Base-by-base conservation (phyloP, 2,329 filamentous ascomycete genomes). In the Annulohypoxylon truncatum region DNA sequence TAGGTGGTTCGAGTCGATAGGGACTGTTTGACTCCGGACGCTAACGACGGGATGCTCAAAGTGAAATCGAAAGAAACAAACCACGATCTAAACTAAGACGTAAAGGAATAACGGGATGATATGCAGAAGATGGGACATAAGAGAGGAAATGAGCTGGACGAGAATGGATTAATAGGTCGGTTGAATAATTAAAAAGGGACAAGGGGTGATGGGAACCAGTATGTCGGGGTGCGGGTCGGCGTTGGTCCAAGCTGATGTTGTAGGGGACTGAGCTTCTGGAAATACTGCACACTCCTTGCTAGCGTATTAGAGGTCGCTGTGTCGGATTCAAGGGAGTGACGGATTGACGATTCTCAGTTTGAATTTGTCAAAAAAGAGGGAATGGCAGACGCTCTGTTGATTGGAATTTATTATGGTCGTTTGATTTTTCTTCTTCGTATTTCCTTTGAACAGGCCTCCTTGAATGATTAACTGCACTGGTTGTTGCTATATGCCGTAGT, bases 151-250 rank as follows among this genome's bases (percentile, higher is more conserved):
- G 61, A 71, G 66, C 47, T 71, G 68, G 66, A 64, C 65, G 48
- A 63, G 57, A 71, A 61, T 67, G 64, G 70, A 68, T 74, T 73
- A 74, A 67, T 71, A 70, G 69, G 71, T 72, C 73, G 69, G 65
- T 73, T 73, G 69, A 72, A 71, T 70, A 71, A 69, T 70, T 68
- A 68, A 71, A 68, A 76, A 71, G 73, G 61, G 71, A 72, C 71
- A 72, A 74, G 75, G 75, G 72, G 73, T 62, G 62, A 67, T 71
- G 74, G 70, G 75, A 73, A 75, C 75, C 74, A 73, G 72, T 74
- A 73, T 70, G 72, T 72, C 72, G 73, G 75, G 68, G 73, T 72
- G 76, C 73, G 76, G 75, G 76, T 77, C 74, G 63, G 62, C 66
- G 55, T 22, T 71, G 73, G 74, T 70, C 71, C 57, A 68, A 70